Evolutionary conservation across 225 moss, liverwort and hornwort genomes (phyloP).

Genomic region (Pseudoscleropodium purum): DNA sequence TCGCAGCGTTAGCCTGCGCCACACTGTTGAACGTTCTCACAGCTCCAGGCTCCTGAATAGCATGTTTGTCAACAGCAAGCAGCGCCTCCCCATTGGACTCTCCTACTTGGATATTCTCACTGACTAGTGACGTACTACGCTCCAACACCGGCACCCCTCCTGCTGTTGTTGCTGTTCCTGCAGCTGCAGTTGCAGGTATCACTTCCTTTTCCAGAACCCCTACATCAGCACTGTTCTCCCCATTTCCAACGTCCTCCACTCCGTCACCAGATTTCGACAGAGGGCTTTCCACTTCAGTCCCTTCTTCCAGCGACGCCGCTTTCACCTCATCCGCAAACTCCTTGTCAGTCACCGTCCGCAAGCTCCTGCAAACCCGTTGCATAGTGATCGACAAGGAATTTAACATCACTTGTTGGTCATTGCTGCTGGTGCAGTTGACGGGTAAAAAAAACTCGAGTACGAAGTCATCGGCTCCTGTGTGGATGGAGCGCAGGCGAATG

Average conservation of each 20-base stretch:
- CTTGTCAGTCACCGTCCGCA: constrained; percentile 77
- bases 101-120: not conserved
- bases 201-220: not conserved
- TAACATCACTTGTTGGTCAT: constrained; percentile 74
- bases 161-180: not conserved
- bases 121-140: not conserved
- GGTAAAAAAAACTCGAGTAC: constrained; percentile 97
- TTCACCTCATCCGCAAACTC: constrained; percentile 66
- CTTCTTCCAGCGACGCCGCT: constrained; percentile 17
- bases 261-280: not conserved
- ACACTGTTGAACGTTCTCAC: not conserved
- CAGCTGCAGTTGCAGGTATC: not conserved
- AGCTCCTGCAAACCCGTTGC: constrained; percentile 90
- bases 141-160: not conserved
- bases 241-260: not conserved
- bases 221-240: not conserved
- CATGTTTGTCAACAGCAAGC: not conserved
- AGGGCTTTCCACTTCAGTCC: constrained; percentile 30
- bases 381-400: constrained; percentile 91
- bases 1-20: constrained; percentile 35
- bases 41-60: not conserved
- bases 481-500: constrained; percentile 79
- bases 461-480: constrained; percentile 83
- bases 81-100: constrained; percentile 5
- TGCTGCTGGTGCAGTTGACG: constrained; percentile 60